Percentiles rank a stretch among this genome's conserved stretches.
Evolutionary conservation across 73 alveolate species (phyloP).

Genomic region (Breviolum minutum): DNA sequence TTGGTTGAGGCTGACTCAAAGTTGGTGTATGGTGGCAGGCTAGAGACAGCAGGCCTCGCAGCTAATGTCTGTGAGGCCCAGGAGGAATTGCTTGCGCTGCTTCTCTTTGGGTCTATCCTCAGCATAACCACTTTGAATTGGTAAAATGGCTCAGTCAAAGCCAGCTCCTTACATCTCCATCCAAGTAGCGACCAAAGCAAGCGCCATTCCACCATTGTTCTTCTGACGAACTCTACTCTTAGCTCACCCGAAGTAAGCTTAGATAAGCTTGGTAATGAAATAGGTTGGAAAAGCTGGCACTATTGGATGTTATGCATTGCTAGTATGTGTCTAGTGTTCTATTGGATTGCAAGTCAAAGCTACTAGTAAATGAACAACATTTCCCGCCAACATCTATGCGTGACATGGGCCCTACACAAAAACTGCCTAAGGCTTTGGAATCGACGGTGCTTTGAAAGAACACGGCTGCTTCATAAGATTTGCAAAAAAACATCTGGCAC

Average conservation of each 20-base stretch:
- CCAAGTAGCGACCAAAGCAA: conserved; percentile 22
- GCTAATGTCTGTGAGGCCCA: conserved; percentile 41
- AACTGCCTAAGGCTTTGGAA: no score
- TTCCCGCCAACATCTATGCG: neutral
- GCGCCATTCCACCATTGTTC: conserved; percentile 28
- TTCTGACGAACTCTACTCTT: neutral
- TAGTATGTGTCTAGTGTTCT: no score
- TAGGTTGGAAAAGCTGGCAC: neutral
- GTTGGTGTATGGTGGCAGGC: neutral
- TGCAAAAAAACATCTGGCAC: no score
- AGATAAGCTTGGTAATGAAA: neutral
- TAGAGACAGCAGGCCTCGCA: neutral
- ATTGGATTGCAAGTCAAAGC: neutral
- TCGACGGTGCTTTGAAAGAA: no score
- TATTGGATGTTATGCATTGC: no score
- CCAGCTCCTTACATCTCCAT: neutral
- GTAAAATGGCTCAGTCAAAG: neutral
- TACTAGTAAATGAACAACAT: neutral
- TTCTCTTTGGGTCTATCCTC: conserved; percentile 18
- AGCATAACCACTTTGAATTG: neutral
- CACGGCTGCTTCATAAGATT: no score
- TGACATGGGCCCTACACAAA: no score
- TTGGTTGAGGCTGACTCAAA: no score
- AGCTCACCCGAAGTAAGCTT: neutral
- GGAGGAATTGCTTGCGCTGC: conserved; percentile 1